Conservation (phyloP, 257 asterid genomes). For the Perilla frutescens region DNA sequence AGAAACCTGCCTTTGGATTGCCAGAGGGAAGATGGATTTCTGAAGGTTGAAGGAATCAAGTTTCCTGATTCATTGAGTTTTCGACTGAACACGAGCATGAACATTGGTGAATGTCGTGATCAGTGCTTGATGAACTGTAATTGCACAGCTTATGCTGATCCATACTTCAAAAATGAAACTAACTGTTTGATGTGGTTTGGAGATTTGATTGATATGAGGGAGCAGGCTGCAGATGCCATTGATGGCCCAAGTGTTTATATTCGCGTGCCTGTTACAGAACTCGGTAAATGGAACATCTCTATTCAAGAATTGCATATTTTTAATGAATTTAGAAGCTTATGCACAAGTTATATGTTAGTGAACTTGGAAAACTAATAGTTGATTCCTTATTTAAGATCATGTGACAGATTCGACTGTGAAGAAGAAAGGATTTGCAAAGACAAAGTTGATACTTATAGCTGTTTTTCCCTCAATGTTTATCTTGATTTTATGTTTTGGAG, state of each 20-base stretch:
- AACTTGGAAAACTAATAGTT: slow-evolving; percentile 10
- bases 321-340: too few relatives aligned
- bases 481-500: slow-evolving; percentile 10
- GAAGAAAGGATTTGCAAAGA: slow-evolving; percentile 2
- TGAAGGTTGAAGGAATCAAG: slow-evolving; percentile 14
- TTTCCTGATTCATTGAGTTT: slow-evolving; percentile 22
- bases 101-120: slow-evolving; percentile 25
- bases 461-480: not conserved
- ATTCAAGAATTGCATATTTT: not conserved
- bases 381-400: not conserved
- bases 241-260: slow-evolving; percentile 15
- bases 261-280: slow-evolving; percentile 26
- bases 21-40: slow-evolving; percentile 29
- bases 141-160: slow-evolving; percentile 35
- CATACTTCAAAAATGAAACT: slow-evolving; percentile 13
- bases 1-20: slow-evolving; percentile 19
- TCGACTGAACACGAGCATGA: not conserved
- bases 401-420: not conserved
- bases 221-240: not conserved
- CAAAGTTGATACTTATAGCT: not conserved
- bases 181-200: slow-evolving; percentile 39
- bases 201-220: slow-evolving; percentile 31
- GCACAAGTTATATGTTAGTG: too few relatives aligned
- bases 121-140: slow-evolving; percentile 34
- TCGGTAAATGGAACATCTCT: not conserved